A percentile compares a stretch with the other conserved stretches of the same genome.
Evolutionary conservation across 306 rosid species (phyloP).

Genomic region (Arachis hypogaea): DNA sequence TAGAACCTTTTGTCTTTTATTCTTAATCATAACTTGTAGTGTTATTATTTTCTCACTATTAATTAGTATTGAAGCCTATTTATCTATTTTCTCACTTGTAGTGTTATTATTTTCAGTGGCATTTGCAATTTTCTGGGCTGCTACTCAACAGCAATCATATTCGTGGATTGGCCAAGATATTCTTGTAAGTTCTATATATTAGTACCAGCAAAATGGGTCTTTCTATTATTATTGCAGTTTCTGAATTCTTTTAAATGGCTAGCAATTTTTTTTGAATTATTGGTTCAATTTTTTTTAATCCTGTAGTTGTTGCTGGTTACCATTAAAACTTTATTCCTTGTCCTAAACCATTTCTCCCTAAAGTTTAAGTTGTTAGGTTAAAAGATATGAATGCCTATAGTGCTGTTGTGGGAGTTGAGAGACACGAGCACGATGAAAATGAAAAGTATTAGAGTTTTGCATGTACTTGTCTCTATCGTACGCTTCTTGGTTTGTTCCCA

Average conservation of each 20-base stretch:
- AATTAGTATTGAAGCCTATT: no score
- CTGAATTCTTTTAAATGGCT: conserved; percentile 24
- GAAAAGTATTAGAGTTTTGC: neutral
- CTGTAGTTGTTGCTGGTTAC: neutral
- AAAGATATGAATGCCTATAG: neutral
- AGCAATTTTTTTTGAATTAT: neutral
- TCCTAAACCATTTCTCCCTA: neutral
- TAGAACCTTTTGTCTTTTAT: no score
- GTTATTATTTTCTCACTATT: no score
- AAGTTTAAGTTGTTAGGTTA: neutral
- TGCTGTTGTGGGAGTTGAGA: neutral
- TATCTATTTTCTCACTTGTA: conserved; percentile 64
- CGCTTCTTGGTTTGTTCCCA: conserved; percentile 35
- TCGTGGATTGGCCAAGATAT: conserved; percentile 94
- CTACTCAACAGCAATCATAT: conserved; percentile 65
- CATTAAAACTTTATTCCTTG: conserved; percentile 4
- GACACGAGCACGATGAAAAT: conserved; percentile 31
- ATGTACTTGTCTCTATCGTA: conserved; percentile 25
- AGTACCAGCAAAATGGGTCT: conserved; percentile 11
- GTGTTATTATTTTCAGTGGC: conserved; percentile 63
- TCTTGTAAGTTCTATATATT: conserved; percentile 72
- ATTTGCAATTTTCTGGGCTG: conserved; percentile 85
- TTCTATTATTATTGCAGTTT: conserved; percentile 34
- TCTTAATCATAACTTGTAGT: no score
- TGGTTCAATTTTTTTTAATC: neutral